Percentiles rank a stretch among this genome's conserved stretches.
These are phyloP conservation scores for Pseudocercospora vitis DNA, from an alignment of 2,329 filamentous ascomycete genomes.

Conservation along the genomic window DNA sequence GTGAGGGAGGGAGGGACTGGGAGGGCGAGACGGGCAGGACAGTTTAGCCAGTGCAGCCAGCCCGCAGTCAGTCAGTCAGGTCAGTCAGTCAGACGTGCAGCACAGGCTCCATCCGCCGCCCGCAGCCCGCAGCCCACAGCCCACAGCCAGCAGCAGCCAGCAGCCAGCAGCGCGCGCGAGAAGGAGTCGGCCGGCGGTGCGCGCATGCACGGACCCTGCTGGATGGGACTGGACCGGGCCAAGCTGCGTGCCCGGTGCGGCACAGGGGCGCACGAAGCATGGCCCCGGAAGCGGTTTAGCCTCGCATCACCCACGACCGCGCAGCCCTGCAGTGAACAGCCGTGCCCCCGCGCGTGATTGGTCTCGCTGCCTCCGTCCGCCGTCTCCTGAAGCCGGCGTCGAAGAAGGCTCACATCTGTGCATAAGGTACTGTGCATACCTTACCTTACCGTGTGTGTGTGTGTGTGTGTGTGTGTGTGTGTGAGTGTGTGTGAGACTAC, in stretches of 20 bases:
- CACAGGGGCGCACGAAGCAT: background rate
- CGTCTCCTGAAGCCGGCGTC: background rate
- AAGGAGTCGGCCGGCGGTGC: background rate
- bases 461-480: too few relatives aligned
- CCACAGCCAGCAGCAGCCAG: background rate
- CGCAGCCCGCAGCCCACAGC: too few relatives aligned
- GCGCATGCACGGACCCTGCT: background rate
- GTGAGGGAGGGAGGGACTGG: background rate
- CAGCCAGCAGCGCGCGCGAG: background rate
- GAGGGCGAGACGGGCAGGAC: background rate
- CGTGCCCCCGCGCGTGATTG: background rate
- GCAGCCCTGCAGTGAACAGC: conserved; percentile 1
- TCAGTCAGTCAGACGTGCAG: too few relatives aligned
- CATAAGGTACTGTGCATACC: too few relatives aligned
- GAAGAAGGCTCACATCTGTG: too few relatives aligned
- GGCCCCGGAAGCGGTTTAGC: background rate
- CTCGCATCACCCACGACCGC: background rate
- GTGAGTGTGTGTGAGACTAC: too few relatives aligned
- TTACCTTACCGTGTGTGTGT: too few relatives aligned
- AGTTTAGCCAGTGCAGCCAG: too few relatives aligned
- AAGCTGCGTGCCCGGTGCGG: background rate
- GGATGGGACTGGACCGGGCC: background rate
- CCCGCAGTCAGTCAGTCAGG: too few relatives aligned
- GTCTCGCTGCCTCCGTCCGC: background rate
- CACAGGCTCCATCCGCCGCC: too few relatives aligned